A percentile compares a stretch with the other conserved stretches of the same genome.
phyloP scores from a whole-genome alignment of 768 basidiomycete genomes.

The Lactarius psammicola region DNA sequence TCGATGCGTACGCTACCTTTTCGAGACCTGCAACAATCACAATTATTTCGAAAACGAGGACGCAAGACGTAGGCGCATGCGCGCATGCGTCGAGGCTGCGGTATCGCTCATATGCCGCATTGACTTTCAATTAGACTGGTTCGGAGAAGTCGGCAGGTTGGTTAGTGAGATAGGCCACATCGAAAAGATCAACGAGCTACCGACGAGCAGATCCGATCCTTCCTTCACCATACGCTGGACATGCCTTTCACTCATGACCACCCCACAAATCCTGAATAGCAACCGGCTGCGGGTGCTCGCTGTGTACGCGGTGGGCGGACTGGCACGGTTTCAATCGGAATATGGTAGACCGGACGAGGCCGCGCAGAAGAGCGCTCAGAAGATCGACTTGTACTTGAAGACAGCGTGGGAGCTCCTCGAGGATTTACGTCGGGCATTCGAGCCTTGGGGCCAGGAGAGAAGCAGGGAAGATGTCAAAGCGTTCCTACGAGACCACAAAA shows the following conservation, averaged over 20 bases:
- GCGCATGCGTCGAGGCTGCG: conserved; percentile 1
- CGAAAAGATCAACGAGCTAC: not conserved
- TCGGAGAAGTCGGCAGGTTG: conserved; percentile 1
- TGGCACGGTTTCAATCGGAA: not conserved
- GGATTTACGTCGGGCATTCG: conserved; percentile 8
- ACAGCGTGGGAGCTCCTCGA: not conserved
- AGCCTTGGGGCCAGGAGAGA: not conserved
- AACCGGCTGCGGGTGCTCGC: not conserved
- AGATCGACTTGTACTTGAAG: not conserved
- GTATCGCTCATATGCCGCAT: not conserved
- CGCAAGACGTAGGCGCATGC: not conserved
- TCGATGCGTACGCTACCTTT: not conserved
- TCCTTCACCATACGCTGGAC: not conserved
- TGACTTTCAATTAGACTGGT: not conserved
- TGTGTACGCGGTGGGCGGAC: not conserved
- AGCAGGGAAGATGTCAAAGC: not conserved
- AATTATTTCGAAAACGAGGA: not conserved
- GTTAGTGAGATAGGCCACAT: conserved; percentile 2
- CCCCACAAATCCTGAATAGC: not conserved
- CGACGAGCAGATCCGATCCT: not conserved
- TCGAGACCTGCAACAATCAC: not conserved
- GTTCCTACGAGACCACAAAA: not conserved
- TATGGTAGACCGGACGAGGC: not conserved
- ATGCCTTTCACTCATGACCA: conserved; percentile 7
- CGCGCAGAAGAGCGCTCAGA: not conserved